Percentiles rank a stretch among this genome's conserved stretches.
Evolutionary conservation across 192 early-diverging fungal species (phyloP).

Genomic region (Mortierella alpina): DNA sequence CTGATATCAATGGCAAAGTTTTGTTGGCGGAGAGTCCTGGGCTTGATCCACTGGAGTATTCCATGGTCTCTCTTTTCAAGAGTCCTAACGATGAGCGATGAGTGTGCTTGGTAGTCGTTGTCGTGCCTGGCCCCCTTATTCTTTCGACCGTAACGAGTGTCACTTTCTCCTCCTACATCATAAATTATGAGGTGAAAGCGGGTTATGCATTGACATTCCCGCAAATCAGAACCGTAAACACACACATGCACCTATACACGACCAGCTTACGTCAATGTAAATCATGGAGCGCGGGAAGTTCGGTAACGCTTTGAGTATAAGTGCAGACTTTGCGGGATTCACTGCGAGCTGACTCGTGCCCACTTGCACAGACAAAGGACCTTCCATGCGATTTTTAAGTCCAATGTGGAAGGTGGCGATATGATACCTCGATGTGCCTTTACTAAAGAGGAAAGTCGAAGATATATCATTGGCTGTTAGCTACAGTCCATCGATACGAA

Average conservation of each 20-base stretch:
- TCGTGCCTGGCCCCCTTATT: not conserved
- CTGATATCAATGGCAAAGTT: conserved; percentile 27
- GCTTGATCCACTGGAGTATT: not conserved
- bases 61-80: conserved; percentile 8
- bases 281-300: conserved; percentile 35
- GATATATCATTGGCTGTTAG: no score
- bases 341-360: conserved; percentile 32
- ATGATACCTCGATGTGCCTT: conserved; percentile 15
- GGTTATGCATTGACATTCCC: no score
- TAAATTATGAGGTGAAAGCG: not conserved
- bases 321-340: conserved; percentile 8
- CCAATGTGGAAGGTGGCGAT: conserved; percentile 44
- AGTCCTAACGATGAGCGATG: conserved; percentile 20
- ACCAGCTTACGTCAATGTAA: conserved; percentile 37
- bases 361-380: conserved; percentile 18
- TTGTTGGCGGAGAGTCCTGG: not conserved
- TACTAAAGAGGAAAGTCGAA: conserved; percentile 1
- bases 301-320: conserved; percentile 36
- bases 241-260: no score
- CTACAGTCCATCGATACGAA: not conserved
- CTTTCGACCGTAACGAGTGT: conserved; percentile 25
- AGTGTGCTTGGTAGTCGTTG: conserved; percentile 3
- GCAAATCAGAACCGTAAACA: no score
- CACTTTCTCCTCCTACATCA: conserved; percentile 40
- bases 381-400: not conserved